Evolutionary conservation across 495 filamentous ascomycete genomes (phyloP).

Genomic region (Umbilicaria muhlenbergii): DNA sequence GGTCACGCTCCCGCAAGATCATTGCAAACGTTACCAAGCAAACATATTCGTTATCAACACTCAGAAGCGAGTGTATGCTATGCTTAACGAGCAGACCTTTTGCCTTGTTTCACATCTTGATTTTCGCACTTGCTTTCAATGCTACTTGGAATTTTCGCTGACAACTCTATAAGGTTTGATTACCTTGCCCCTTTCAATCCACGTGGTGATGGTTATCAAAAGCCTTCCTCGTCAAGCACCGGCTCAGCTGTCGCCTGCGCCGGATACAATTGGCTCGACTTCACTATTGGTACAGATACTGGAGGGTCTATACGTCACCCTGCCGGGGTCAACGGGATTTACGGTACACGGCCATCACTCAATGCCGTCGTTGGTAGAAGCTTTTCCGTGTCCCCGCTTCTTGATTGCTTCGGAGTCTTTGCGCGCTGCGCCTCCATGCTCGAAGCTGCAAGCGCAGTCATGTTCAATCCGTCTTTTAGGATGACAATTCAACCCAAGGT

Average conservation of each 20-base stretch:
- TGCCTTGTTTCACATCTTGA: no score
- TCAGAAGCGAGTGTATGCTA: not conserved
- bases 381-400: slow-evolving; percentile 25
- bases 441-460: not conserved
- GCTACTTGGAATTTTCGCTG: no score
- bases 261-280: slow-evolving; percentile 27
- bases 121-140: no score
- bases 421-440: slow-evolving; percentile 2
- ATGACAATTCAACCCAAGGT: not conserved
- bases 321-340: slow-evolving; percentile 21
- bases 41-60: no score
- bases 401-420: slow-evolving; percentile 29
- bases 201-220: slow-evolving; percentile 29
- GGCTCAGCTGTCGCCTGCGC: slow-evolving; percentile 24
- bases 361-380: slow-evolving; percentile 23
- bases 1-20: no score
- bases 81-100: not conserved
- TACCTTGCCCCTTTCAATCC: slow-evolving; percentile 29
- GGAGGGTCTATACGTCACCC: slow-evolving; percentile 27
- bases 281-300: slow-evolving; percentile 31
- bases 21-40: no score
- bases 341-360: slow-evolving; percentile 21
- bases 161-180: slow-evolving; percentile 18
- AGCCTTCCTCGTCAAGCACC: slow-evolving; percentile 22
- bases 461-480: not conserved